These are phyloP conservation scores for Oryza nivara DNA, from an alignment of 176 grass and related monocot genomes.

Conservation along the genomic window DNA sequence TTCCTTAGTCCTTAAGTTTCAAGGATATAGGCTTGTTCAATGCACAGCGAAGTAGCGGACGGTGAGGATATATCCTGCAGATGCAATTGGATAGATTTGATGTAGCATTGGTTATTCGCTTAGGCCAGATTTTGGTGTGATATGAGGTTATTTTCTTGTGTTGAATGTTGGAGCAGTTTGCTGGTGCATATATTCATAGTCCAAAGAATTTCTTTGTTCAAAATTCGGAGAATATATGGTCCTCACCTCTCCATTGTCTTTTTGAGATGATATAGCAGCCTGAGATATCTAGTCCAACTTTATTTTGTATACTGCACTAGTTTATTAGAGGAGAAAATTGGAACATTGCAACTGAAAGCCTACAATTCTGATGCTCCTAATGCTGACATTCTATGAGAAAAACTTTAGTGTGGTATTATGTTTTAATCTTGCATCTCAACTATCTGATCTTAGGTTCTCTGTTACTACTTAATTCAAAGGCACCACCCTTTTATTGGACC, in stretches of 20 bases:
- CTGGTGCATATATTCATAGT: neutral
- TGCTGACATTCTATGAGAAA: constrained; percentile 24
- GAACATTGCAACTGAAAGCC: constrained; percentile 16
- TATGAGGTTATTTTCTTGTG: neutral
- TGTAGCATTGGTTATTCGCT: neutral
- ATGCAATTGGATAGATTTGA: constrained; percentile 2
- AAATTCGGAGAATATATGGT: constrained; percentile 26
- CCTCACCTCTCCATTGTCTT: neutral
- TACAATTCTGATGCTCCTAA: constrained; percentile 6
- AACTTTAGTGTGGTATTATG: neutral
- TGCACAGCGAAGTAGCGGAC: neutral
- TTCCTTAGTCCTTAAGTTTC: constrained; percentile 70
- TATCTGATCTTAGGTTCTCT: neutral
- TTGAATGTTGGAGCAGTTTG: neutral
- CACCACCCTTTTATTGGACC: constrained; percentile 12
- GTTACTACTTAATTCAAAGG: constrained; percentile 23
- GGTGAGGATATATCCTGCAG: neutral
- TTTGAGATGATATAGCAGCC: constrained; percentile 1
- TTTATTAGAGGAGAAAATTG: neutral
- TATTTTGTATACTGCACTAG: neutral
- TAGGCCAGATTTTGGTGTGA: neutral
- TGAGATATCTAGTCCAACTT: neutral
- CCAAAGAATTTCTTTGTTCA: neutral
- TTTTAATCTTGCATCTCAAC: constrained; percentile 10
- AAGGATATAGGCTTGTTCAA: neutral